Evolutionary conservation across 2,329 filamentous ascomycete species (phyloP), one percentile per base, ranked within the genome.

Genomic region (Plenodomus lindquistii): DNA sequence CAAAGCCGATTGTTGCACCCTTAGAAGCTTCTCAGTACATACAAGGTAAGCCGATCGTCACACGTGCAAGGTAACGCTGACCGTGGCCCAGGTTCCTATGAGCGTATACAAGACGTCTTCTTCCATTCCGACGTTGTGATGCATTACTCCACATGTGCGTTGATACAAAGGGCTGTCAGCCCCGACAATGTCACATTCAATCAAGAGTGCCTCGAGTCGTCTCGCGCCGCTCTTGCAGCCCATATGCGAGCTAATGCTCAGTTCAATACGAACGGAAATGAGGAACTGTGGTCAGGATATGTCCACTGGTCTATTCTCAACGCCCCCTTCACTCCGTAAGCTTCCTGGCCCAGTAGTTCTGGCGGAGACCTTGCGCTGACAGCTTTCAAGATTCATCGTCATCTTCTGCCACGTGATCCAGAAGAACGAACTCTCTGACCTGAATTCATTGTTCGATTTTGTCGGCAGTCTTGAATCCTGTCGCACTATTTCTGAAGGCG

Each of bases 391-490:
- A 0, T 79, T 79, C 48, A 77, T 79, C 9, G 75, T 79, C 1
- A 63, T 78, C 9, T 79, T 79, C 57, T 77, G 76, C 57, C 73
- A 79, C 45, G 68, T 71, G 1, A 75, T 79, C 31, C 81, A 85
- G 59, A 80, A 81, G 0, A 78, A 79, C 5, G 69, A 77, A 20
- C 68, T 72, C 17, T 67, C 68, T 9, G 85, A 88, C 54, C 74
- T 88, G 4, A 60, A 71, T 22, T 76, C 79, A 1, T 74, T 88
- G 1, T 75, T 78, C 29, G 76, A 80, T 2, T 87, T 87, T 55
- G 79, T 81, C 40, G 65, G 71, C 17, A 85, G 81, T 2, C 77
- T 87, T 2, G 75, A 80, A 50, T 75, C 77, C 0, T 75, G 78
- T 2, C 75, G 76, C 38, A 73, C 75, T 4, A 71, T 79, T 2